These are phyloP conservation scores for Nepenthes gracilis DNA, from an alignment of 148 eudicot species.

Conservation along the genomic window DNA sequence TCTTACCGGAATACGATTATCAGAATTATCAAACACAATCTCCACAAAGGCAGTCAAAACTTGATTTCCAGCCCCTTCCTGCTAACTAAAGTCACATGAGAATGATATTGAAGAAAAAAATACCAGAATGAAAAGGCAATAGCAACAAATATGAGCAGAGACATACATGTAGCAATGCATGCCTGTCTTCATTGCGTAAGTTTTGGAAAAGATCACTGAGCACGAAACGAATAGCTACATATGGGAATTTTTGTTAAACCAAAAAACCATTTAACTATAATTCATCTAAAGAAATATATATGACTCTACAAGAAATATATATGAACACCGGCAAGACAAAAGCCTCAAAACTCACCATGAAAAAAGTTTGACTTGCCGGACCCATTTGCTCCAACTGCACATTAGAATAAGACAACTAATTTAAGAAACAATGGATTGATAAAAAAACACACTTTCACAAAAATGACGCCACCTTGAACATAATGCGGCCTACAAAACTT, in stretches of 20 bases:
- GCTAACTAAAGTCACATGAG: constrained; percentile 8
- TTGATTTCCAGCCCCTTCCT: constrained; percentile 99
- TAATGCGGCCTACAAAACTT: too few relatives aligned
- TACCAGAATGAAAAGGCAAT: not conserved
- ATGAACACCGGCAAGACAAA: not conserved
- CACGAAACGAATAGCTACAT: constrained; percentile 90
- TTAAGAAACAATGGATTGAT: not conserved
- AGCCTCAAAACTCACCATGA: constrained; percentile 46
- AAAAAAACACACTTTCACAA: not conserved
- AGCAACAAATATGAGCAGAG: constrained; percentile 6
- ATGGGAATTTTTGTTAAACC: constrained; percentile 3
- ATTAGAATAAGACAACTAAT: not conserved
- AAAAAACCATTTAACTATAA: not conserved
- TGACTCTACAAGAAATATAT: not conserved
- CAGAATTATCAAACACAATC: constrained; percentile 92
- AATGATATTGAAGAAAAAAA: constrained; percentile 4
- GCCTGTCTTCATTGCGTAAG: constrained; percentile 85
- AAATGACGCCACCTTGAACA: too few relatives aligned
- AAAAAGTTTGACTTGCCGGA: constrained; percentile 98
- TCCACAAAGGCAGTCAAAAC: constrained; percentile 94
- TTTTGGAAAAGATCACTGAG: constrained; percentile 94
- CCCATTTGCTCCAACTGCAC: constrained; percentile 99
- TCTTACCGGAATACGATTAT: constrained; percentile 88
- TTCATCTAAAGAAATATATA: not conserved
- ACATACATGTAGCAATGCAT: constrained; percentile 90